These are phyloP conservation scores for Cladosporium oxysporum DNA, from an alignment of 2,329 filamentous ascomycete species.

Conservation along the genomic window DNA sequence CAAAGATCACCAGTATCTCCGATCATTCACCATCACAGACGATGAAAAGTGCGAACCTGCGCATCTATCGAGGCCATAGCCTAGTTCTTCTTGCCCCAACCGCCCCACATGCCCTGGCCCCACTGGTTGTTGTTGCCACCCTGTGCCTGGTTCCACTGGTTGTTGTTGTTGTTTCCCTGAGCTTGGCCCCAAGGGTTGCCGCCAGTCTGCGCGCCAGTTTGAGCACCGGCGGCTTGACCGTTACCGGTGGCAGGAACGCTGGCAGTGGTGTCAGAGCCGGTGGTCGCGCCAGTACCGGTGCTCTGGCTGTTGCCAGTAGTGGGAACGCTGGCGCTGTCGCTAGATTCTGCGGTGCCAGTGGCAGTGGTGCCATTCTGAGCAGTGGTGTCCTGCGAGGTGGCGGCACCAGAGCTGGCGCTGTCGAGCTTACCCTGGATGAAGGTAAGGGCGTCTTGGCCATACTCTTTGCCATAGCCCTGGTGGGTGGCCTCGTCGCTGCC, in stretches of 20 bases:
- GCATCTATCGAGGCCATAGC: neutral
- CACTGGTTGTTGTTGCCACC: conserved; percentile 2
- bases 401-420: conserved; percentile 3
- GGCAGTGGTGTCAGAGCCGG: neutral
- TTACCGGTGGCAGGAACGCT: neutral
- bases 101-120: conserved; percentile 8
- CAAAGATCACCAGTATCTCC: neutral
- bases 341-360: neutral
- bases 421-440: conserved; percentile 59
- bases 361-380: conserved; percentile 8
- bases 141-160: conserved; percentile 8
- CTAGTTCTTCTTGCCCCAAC: conserved; percentile 19
- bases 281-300: neutral
- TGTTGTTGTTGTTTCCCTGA: neutral
- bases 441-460: conserved; percentile 58
- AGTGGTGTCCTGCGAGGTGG: neutral
- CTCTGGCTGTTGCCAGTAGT: neutral
- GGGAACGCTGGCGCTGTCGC: neutral
- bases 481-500: conserved; percentile 62
- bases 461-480: conserved; percentile 62
- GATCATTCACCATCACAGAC: neutral
- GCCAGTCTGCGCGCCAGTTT: conserved; percentile 4
- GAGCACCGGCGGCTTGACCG: neutral
- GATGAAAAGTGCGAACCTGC: neutral
- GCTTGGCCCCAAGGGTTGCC: conserved; percentile 12